These are phyloP conservation scores for Chenopodium album DNA, from an alignment of 148 eudicot genomes.

Conservation along the genomic window DNA sequence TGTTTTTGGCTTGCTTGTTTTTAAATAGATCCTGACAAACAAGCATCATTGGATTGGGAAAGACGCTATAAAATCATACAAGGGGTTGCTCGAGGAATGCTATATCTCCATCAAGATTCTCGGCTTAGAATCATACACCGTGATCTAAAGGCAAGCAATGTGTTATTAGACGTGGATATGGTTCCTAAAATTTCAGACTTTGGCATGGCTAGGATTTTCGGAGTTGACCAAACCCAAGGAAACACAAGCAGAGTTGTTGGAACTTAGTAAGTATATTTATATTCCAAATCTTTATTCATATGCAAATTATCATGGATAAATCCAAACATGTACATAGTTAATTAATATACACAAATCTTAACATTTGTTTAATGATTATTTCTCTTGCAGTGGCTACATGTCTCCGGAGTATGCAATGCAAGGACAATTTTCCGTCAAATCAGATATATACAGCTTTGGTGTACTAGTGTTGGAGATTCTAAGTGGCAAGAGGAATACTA, in stretches of 20 bases:
- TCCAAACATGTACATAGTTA: no score
- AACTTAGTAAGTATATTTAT: conserved; percentile 7
- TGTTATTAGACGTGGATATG: conserved; percentile 55
- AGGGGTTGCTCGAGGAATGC: conserved; percentile 67
- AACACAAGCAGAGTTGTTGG: conserved; percentile 41
- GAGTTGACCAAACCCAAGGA: conserved; percentile 46
- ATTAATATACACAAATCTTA: no score
- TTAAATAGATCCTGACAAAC: conserved; percentile 37
- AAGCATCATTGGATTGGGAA: conserved; percentile 42
- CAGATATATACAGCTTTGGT: conserved; percentile 37
- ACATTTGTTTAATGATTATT: neutral
- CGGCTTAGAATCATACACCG: conserved; percentile 55
- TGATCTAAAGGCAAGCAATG: conserved; percentile 64
- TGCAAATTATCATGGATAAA: no score
- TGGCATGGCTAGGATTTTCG: conserved; percentile 56
- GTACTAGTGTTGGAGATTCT: conserved; percentile 32
- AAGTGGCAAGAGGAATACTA: conserved; percentile 28
- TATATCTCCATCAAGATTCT: conserved; percentile 56
- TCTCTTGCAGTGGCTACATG: conserved; percentile 29
- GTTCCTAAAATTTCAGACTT: conserved; percentile 71
- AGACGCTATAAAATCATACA: conserved; percentile 45
- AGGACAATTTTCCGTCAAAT: conserved; percentile 30
- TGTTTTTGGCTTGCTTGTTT: no score
- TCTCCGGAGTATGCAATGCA: conserved; percentile 30
- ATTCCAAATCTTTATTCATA: no score